Evolutionary conservation across 257 asterid species (phyloP).

Genomic region (Anisodus tanguticus): DNA sequence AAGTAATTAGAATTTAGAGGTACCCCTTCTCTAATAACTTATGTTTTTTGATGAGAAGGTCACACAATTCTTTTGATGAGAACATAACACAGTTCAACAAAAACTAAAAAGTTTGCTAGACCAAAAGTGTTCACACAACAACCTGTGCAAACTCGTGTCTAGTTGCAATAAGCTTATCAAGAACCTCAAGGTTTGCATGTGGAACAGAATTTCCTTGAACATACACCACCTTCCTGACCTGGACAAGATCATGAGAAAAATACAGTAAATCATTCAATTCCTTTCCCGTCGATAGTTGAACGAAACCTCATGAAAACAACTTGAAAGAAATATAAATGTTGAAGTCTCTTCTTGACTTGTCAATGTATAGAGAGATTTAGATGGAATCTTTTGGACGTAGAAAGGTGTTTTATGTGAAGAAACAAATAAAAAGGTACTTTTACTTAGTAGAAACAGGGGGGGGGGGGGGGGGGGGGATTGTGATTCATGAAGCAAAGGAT

Average conservation of each 20-base stretch:
- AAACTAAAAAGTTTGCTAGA: background rate
- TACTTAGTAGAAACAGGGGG: background rate
- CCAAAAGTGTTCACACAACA: slow-evolving; percentile 30
- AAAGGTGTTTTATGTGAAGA: background rate
- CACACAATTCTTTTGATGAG: background rate
- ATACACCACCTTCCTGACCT: slow-evolving; percentile 90
- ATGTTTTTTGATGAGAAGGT: background rate
- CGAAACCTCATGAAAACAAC: background rate
- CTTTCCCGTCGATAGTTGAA: background rate
- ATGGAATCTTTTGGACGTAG: background rate
- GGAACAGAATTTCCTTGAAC: slow-evolving; percentile 81
- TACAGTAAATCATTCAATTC: background rate
- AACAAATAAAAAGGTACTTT: slow-evolving; percentile 11
- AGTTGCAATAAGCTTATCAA: slow-evolving; percentile 83
- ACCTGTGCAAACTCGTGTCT: slow-evolving; percentile 96
- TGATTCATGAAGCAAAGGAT: slow-evolving; percentile 12
- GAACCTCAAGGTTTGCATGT: slow-evolving; percentile 75
- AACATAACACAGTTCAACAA: slow-evolving; percentile 2
- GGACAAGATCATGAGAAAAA: slow-evolving; percentile 37
- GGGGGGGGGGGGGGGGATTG: no score
- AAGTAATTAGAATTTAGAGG: background rate
- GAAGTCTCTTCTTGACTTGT: slow-evolving; percentile 6
- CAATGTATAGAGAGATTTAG: slow-evolving; percentile 9
- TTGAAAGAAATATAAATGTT: slow-evolving; percentile 1
- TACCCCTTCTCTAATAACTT: background rate